Evolutionary conservation across 805 yeast species (phyloP), one percentile per base, ranked within the genome.

Genomic region (Ogataea paradorogensis): DNA sequence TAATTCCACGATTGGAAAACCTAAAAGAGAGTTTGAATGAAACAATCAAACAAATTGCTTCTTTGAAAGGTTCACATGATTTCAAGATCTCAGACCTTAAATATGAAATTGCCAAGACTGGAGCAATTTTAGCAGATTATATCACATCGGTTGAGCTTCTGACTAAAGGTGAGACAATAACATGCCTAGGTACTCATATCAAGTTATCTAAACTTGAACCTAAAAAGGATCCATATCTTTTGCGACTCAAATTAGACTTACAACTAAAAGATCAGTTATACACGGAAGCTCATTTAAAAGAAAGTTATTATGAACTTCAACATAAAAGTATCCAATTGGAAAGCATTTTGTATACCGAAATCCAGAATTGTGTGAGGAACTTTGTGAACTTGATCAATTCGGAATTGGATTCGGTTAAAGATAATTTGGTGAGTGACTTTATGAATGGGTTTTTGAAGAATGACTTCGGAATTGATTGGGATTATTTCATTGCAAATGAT

Each of bases 391-490:
- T 76, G 35, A 69, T 82, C 20, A 73, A 70, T 47, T 58, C 71
- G 2, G 84, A 81, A 56, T 67, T 72, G 30, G 62, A 67, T 15
- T 47, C 73, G 1, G 66, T 70, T 21, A 65, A 78, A 21, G 68
- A 74, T 31, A 66, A 72, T 43, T 66, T 80, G 54, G 67, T 80
- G 27, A 76, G 76, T 36, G 79, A 74, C 50, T 64, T 82, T 35
- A 64, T 62, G 42, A 68, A 72, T 43, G 66, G 80, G 49, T 69
- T 74, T 59, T 53, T 76, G 51, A 59, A 70, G 51, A 80, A 79
- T 50, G 82, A 79, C 34, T 70, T 78, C n/a, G 73, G 71, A 29
- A 63, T 74, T 46, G 90, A 82, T 59, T 82, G 88, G 88, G 84
- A 82, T 53, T 74, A 74, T 35, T 82, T 80, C 45, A 77, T 82